Percentiles rank a stretch among this genome's conserved stretches.
These are phyloP conservation scores for Cladophialophora bantiana DNA, from an alignment of 2,329 filamentous ascomycete species.

Conservation along the genomic window DNA sequence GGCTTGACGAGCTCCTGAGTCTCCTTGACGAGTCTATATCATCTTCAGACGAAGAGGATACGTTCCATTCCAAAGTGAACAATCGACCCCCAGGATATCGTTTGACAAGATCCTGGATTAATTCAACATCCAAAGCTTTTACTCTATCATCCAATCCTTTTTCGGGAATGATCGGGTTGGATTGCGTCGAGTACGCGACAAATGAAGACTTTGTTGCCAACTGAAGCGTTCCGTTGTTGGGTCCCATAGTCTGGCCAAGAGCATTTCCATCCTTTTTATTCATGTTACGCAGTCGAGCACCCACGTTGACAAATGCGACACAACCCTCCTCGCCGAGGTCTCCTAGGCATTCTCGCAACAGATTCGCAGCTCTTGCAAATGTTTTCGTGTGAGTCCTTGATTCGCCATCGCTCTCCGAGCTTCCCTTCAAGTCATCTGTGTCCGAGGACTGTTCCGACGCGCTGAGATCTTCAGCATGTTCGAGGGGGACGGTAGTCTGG, in stretches of 20 bases:
- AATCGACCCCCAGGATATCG: conserved; percentile 58
- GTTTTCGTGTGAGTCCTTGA: conserved; percentile 51
- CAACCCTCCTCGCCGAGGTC: conserved; percentile 54
- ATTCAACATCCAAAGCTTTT: conserved; percentile 20
- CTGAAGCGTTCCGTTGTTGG: background rate
- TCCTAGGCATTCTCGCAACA: conserved; percentile 58
- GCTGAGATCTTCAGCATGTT: conserved; percentile 17
- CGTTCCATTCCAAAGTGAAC: conserved; percentile 54
- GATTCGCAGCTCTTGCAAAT: conserved; percentile 57
- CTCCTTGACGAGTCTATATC: conserved; percentile 55
- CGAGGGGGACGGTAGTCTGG: conserved; percentile 4
- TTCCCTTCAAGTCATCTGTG: conserved; percentile 46
- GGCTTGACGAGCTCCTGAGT: conserved; percentile 13
- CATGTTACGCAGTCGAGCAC: conserved; percentile 19
- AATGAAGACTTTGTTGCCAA: conserved; percentile 5
- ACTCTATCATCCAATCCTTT: conserved; percentile 16
- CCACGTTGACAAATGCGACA: conserved; percentile 53
- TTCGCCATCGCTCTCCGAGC: conserved; percentile 39
- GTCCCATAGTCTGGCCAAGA: background rate
- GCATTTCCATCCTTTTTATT: conserved; percentile 8
- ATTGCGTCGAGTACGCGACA: conserved; percentile 29
- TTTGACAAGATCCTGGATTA: conserved; percentile 44
- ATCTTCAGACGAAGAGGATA: conserved; percentile 56
- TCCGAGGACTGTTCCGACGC: conserved; percentile 39
- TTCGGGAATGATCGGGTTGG: conserved; percentile 28